Conservation (phyloP, 2,329 filamentous ascomycete species). For the Plenodomus lindquistii region DNA sequence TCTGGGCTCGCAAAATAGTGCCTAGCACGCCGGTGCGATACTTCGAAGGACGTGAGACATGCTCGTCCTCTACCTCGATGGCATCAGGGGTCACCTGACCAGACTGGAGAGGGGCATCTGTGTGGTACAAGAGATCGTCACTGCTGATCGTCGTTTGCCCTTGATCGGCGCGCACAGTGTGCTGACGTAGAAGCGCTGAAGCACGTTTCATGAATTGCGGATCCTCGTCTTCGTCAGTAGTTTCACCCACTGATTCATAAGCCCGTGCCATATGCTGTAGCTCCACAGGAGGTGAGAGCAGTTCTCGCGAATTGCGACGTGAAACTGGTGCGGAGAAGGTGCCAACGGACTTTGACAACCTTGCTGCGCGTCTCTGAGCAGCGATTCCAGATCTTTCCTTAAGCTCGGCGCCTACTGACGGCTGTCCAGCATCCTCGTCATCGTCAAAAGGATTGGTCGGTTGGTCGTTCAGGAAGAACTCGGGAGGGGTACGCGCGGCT, state of each 20-base stretch:
- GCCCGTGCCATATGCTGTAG: constrained; percentile 16
- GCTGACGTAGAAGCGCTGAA: constrained; percentile 37
- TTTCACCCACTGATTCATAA: constrained; percentile 24
- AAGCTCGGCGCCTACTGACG: constrained; percentile 16
- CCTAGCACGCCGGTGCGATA: constrained; percentile 76
- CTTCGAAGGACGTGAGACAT: constrained; percentile 67
- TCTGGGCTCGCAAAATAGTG: constrained; percentile 63
- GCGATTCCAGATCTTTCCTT: constrained; percentile 41
- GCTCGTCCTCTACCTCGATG: constrained; percentile 60
- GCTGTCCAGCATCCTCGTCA: constrained; percentile 16
- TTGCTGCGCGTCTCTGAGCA: constrained; percentile 40
- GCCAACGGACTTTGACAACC: constrained; percentile 41
- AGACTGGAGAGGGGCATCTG: constrained; percentile 41
- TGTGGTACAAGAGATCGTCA: constrained; percentile 38
- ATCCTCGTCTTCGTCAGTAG: constrained; percentile 35
- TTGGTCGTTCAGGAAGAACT: constrained; percentile 39
- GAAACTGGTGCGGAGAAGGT: constrained; percentile 42
- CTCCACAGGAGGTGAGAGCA: constrained; percentile 26
- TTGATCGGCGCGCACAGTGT: constrained; percentile 25
- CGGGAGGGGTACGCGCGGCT: constrained; percentile 35
- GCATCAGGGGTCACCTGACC: constrained; percentile 55
- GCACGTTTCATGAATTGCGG: constrained; percentile 49
- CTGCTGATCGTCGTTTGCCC: constrained; percentile 14
- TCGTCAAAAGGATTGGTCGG: constrained; percentile 40
- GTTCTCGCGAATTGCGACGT: constrained; percentile 41